Evolutionary conservation across 495 filamentous ascomycete genomes (phyloP).

Genomic region (Pyrenopolyporus hunteri): DNA sequence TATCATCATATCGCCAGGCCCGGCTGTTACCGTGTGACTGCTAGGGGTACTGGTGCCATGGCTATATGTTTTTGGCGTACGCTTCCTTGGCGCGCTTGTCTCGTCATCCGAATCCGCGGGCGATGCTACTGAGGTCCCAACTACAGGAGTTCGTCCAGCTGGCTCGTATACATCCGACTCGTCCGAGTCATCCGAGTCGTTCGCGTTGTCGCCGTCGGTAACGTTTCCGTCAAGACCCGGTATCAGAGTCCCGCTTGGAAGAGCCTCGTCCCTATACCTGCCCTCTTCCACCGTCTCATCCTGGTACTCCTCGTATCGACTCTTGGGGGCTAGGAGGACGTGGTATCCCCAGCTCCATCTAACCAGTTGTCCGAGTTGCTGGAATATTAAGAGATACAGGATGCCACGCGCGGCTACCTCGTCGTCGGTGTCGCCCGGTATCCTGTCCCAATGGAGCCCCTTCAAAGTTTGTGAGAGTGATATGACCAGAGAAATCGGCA

Average conservation of each 20-base stretch:
- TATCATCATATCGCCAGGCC: slow-evolving; percentile 47
- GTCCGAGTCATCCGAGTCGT: slow-evolving; percentile 37
- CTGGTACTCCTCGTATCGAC: slow-evolving; percentile 67
- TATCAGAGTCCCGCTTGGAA: slow-evolving; percentile 42
- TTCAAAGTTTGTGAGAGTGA: slow-evolving; percentile 89
- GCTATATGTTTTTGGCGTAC: slow-evolving; percentile 17
- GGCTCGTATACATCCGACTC: slow-evolving; percentile 52
- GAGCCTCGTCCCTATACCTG: slow-evolving; percentile 64
- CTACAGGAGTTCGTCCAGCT: slow-evolving; percentile 54
- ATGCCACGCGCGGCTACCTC: slow-evolving; percentile 95
- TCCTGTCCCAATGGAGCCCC: slow-evolving; percentile 90
- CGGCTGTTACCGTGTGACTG: slow-evolving; percentile 13
- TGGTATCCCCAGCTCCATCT: slow-evolving; percentile 99
- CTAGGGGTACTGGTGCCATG: slow-evolving; percentile 12
- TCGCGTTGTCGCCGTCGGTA: not conserved
- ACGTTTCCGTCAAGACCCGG: slow-evolving; percentile 38
- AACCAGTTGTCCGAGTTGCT: slow-evolving; percentile 93
- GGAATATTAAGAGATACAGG: slow-evolving; percentile 94
- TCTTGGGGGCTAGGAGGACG: slow-evolving; percentile 81
- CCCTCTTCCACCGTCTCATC: slow-evolving; percentile 68
- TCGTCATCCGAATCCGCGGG: slow-evolving; percentile 54
- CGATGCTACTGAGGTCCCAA: slow-evolving; percentile 47
- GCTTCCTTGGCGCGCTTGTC: slow-evolving; percentile 36
- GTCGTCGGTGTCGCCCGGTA: slow-evolving; percentile 90
- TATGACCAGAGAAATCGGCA: slow-evolving; percentile 94